Evolutionary conservation across 176 grass and related monocot genomes (phyloP).

Genomic region (Phyllostachys edulis): DNA sequence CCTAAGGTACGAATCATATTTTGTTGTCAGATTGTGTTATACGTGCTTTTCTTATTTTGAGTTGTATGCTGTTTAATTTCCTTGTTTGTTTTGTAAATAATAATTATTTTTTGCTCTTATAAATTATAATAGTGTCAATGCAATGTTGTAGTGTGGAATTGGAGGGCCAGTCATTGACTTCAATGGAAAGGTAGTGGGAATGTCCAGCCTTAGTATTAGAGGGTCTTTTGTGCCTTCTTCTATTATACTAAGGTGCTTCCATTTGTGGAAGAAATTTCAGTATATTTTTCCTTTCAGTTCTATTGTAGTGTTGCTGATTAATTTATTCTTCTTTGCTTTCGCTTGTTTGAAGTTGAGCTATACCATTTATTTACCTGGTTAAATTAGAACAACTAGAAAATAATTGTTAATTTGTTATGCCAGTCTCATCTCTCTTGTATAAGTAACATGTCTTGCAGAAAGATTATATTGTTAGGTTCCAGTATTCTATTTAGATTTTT

Average conservation of each 20-base stretch:
- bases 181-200: neutral
- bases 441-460: neutral
- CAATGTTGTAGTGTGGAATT: neutral
- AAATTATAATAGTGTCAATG: neutral
- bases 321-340: no score
- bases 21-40: no score
- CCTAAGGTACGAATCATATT: no score
- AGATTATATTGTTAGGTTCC: no score
- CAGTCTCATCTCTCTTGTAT: neutral
- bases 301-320: no score
- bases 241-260: neutral
- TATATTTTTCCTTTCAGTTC: neutral
- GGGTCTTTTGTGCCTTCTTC: constrained; percentile 10
- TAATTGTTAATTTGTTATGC: neutral
- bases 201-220: neutral
- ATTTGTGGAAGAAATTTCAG: neutral
- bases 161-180: constrained; percentile 13
- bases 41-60: no score
- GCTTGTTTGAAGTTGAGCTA: neutral
- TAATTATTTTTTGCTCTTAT: no score
- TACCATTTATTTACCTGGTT: neutral
- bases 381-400: neutral
- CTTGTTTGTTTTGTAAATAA: no score
- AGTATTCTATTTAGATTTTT: neutral
- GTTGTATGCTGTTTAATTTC: no score